Conservation (phyloP, 2,329 filamentous ascomycete genomes). For the Claviceps pusilla region DNA sequence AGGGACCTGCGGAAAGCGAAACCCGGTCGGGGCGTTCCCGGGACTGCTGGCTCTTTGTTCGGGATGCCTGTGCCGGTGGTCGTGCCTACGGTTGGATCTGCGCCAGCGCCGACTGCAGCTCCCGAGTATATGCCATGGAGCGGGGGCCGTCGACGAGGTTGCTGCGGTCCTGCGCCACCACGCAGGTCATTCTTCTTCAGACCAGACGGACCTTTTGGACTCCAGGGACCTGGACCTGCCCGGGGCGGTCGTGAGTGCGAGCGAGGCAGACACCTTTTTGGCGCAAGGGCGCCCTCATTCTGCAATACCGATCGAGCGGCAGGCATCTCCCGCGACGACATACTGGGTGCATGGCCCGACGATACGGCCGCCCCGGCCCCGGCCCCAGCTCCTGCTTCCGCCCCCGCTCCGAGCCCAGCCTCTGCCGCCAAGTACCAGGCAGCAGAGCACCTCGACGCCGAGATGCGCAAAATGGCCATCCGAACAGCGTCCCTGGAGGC, state of each 20-base stretch:
- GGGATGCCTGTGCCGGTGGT: slow-evolving; percentile 1
- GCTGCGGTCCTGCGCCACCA: not conserved
- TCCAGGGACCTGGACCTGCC: not conserved
- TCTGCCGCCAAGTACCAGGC: slow-evolving; percentile 23
- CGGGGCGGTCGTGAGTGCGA: not conserved
- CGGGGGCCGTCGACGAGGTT: not conserved
- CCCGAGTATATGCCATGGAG: not conserved
- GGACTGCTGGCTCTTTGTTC: not conserved
- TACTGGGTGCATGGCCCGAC: slow-evolving; percentile 22
- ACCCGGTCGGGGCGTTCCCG: slow-evolving; percentile 4
- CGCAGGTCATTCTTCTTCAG: not conserved
- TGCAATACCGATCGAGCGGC: not conserved
- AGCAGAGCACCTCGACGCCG: slow-evolving; percentile 20
- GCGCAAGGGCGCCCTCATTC: slow-evolving; percentile 3
- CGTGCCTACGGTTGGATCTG: not conserved
- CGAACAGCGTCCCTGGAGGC: slow-evolving; percentile 13
- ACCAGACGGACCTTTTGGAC: not conserved
- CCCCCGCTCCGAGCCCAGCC: slow-evolving; percentile 10
- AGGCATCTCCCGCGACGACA: not conserved
- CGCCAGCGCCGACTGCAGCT: slow-evolving; percentile 1
- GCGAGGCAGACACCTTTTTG: not conserved
- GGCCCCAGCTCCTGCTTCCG: slow-evolving; percentile 3
- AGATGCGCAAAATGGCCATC: slow-evolving; percentile 17
- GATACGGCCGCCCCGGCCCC: slow-evolving; percentile 8
- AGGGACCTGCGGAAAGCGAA: slow-evolving; percentile 15